These are phyloP conservation scores for Sporothrix brunneoviolacea DNA, from an alignment of 2,329 filamentous ascomycete genomes.

Conservation along the genomic window DNA sequence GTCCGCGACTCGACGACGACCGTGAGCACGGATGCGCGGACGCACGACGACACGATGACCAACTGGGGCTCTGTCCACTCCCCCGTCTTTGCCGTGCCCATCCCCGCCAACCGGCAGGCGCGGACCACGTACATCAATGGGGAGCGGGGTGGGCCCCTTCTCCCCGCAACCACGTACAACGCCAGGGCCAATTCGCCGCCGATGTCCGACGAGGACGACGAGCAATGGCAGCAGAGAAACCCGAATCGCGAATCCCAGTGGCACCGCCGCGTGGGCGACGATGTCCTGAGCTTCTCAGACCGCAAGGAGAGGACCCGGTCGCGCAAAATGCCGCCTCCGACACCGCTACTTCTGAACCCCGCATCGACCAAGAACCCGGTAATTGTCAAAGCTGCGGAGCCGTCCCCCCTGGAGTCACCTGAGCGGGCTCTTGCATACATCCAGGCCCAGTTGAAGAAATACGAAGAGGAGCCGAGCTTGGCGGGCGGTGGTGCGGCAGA, in stretches of 20 bases:
- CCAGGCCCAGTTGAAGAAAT: slow-evolving; percentile 43
- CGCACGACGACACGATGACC: slow-evolving; percentile 35
- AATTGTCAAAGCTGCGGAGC: slow-evolving; percentile 41
- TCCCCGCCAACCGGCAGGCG: slow-evolving; percentile 35
- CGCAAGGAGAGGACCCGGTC: slow-evolving; percentile 38
- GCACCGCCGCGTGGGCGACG: slow-evolving; percentile 53
- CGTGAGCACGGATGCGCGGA: slow-evolving; percentile 29
- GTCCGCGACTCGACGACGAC: slow-evolving; percentile 30
- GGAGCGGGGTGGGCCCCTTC: slow-evolving; percentile 3
- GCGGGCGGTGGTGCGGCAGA: slow-evolving; percentile 23
- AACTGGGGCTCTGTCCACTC: slow-evolving; percentile 48
- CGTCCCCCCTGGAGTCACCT: slow-evolving; percentile 48
- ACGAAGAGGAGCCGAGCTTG: slow-evolving; percentile 36
- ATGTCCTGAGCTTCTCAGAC: slow-evolving; percentile 52
- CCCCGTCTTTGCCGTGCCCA: slow-evolving; percentile 37
- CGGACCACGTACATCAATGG: slow-evolving; percentile 35
- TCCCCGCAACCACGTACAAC: background rate
- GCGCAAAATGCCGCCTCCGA: slow-evolving; percentile 50
- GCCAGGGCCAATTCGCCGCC: slow-evolving; percentile 1
- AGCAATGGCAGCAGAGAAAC: slow-evolving; percentile 4
- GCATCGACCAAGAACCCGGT: slow-evolving; percentile 35
- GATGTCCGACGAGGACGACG: slow-evolving; percentile 1
- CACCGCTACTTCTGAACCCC: slow-evolving; percentile 45
- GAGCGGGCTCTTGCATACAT: slow-evolving; percentile 43
- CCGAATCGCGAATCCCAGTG: slow-evolving; percentile 31